A percentile compares a stretch with the other conserved stretches of the same genome.
Evolutionary conservation across 768 basidiomycete genomes (phyloP).

Genomic region (Epithele typhae): DNA sequence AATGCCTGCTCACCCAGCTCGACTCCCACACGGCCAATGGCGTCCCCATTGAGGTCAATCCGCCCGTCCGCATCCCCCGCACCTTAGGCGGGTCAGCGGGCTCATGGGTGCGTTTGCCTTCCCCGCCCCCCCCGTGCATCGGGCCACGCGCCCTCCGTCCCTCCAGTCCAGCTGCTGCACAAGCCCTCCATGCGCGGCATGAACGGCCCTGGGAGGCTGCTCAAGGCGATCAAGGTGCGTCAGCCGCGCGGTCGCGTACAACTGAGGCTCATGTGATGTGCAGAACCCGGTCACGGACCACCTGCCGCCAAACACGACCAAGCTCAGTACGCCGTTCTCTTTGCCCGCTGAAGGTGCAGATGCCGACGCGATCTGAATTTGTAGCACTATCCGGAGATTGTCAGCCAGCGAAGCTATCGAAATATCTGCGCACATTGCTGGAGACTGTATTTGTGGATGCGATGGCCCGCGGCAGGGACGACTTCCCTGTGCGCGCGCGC

Average conservation of each 20-base stretch:
- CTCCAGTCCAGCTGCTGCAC: slow-evolving; percentile 90
- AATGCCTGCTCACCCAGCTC: slow-evolving; percentile 94
- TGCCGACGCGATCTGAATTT: slow-evolving; percentile 1
- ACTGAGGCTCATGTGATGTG: background rate
- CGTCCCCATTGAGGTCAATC: slow-evolving; percentile 96
- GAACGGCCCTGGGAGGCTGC: slow-evolving; percentile 92
- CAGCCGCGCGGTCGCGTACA: background rate
- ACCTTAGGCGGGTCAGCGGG: slow-evolving; percentile 99
- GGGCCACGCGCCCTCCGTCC: too few relatives aligned
- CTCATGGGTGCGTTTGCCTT: slow-evolving; percentile 74
- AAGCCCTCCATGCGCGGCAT: slow-evolving; percentile 93
- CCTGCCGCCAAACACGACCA: slow-evolving; percentile 91
- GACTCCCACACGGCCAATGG: slow-evolving; percentile 98
- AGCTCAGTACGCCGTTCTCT: slow-evolving; percentile 67
- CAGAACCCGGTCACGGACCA: slow-evolving; percentile 95
- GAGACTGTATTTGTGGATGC: slow-evolving; percentile 95
- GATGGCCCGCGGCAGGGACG: slow-evolving; percentile 94
- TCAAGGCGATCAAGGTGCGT: slow-evolving; percentile 92
- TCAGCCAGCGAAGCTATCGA: slow-evolving; percentile 71
- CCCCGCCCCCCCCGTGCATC: too few relatives aligned
- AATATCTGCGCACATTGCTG: slow-evolving; percentile 81
- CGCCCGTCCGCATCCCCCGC: slow-evolving; percentile 93
- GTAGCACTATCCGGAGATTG: slow-evolving; percentile 91
- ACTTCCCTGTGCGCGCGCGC: slow-evolving; percentile 47
- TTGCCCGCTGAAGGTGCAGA: background rate